A percentile compares a stretch with the other conserved stretches of the same genome.
Conservation (phyloP, 2,329 filamentous ascomycete genomes). For the Xylariaceae sp. region DNA sequence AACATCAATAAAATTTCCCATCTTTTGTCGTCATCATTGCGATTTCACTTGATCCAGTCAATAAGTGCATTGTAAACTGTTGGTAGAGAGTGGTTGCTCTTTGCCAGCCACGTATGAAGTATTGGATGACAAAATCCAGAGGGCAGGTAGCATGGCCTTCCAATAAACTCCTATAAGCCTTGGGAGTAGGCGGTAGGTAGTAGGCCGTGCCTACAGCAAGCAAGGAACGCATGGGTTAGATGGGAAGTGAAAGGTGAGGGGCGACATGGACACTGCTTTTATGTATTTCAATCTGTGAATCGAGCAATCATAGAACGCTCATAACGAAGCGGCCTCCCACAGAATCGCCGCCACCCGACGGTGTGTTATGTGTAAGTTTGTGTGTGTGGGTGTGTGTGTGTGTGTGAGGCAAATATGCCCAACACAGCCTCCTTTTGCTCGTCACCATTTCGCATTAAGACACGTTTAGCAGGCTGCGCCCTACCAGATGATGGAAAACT, state of each 20-base stretch:
- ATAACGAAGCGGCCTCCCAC: conserved; percentile 22
- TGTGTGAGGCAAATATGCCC: background rate
- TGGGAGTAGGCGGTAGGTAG: background rate
- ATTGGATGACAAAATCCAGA: conserved; percentile 2
- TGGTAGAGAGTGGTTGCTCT: background rate
- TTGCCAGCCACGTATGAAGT: conserved; percentile 1
- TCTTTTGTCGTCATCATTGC: conserved; percentile 4
- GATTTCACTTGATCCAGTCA: conserved; percentile 6
- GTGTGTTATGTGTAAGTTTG: too few relatives aligned
- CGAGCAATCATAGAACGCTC: background rate
- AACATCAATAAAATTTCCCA: conserved; percentile 18
- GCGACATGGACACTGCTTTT: background rate
- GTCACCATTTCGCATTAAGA: conserved; percentile 1
- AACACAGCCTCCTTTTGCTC: conserved; percentile 11
- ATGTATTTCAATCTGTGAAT: background rate
- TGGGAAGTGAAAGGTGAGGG: background rate
- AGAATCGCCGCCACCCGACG: conserved; percentile 13
- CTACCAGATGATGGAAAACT: background rate
- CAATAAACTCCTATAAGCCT: background rate
- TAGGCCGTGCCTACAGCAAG: background rate
- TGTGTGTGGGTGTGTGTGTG: background rate
- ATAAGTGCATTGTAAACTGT: conserved; percentile 3
- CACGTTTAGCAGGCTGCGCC: conserved; percentile 12
- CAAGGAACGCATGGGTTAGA: background rate
- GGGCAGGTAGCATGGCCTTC: background rate